phyloP scores from a whole-genome alignment of 768 basidiomycete genomes.

The Panaeolus papilionaceus region DNA sequence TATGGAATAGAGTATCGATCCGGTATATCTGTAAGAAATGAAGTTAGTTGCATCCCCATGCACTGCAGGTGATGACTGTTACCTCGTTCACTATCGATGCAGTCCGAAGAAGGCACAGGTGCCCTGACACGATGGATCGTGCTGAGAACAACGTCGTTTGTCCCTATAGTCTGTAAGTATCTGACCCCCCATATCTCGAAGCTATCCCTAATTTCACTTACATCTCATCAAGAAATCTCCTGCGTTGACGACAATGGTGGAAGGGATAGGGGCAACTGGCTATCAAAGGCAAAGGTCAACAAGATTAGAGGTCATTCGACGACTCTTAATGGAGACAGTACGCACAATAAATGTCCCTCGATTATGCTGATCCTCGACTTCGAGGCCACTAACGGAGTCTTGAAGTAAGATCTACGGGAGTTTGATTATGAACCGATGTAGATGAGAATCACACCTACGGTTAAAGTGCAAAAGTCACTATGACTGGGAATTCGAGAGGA shows the following conservation, averaged over 20 bases:
- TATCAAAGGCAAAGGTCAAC: constrained; percentile 19
- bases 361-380: constrained; percentile 59
- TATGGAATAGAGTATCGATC: constrained; percentile 70
- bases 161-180: constrained; percentile 37
- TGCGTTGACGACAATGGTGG: constrained; percentile 56
- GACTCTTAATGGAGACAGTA: no score
- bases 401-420: constrained; percentile 53
- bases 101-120: constrained; percentile 31
- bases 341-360: constrained; percentile 48
- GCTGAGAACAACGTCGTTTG: constrained; percentile 53
- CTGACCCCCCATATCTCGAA: no score
- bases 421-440: background rate
- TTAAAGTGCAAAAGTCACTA: constrained; percentile 63
- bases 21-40: constrained; percentile 32
- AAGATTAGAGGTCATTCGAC: no score
- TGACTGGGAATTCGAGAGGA: constrained; percentile 54
- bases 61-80: no score
- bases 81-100: background rate
- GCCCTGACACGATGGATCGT: constrained; percentile 60
- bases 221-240: constrained; percentile 60
- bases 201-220: constrained; percentile 24
- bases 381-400: constrained; percentile 65
- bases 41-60: constrained; percentile 20
- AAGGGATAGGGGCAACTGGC: constrained; percentile 50
- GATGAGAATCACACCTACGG: constrained; percentile 34